Percentiles rank a stretch among this genome's conserved stretches.
These are phyloP conservation scores for Cochlearia excelsa DNA, from an alignment of 345 rosid genomes.

Conservation along the genomic window DNA sequence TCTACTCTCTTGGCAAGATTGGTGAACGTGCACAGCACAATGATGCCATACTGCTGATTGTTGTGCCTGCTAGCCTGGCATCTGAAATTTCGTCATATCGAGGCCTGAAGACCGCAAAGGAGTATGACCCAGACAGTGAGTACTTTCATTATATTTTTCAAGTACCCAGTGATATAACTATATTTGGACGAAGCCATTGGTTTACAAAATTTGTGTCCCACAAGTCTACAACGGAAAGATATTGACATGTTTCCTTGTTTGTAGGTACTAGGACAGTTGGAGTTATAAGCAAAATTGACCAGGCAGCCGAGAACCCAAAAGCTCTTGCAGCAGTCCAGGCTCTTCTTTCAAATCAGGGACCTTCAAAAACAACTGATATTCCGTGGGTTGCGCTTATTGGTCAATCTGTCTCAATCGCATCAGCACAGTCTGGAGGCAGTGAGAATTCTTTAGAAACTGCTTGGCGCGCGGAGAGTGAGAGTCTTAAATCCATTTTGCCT, in stretches of 20 bases:
- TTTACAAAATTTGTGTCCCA: too few relatives aligned
- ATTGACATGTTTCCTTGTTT: constrained; percentile 13
- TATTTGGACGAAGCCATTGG: constrained; percentile 9
- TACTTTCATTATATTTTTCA: constrained; percentile 23
- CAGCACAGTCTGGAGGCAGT: constrained; percentile 72
- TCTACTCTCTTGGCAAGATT: constrained; percentile 40
- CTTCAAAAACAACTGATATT: constrained; percentile 85
- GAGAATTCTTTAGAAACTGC: constrained; percentile 97
- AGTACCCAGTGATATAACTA: constrained; percentile 9
- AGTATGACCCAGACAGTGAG: constrained; percentile 81
- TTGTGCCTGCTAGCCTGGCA: constrained; percentile 83
- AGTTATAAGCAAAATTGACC: constrained; percentile 93
- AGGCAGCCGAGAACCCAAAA: constrained; percentile 81
- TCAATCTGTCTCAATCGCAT: constrained; percentile 86
- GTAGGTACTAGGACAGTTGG: constrained; percentile 95
- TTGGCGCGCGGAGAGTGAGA: constrained; percentile 99
- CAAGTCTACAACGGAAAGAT: too few relatives aligned
- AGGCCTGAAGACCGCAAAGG: constrained; percentile 85
- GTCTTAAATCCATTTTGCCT: constrained; percentile 68
- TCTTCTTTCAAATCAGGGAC: constrained; percentile 87
- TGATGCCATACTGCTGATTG: constrained; percentile 82
- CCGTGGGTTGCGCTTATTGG: constrained; percentile 99
- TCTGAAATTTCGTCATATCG: constrained; percentile 84
- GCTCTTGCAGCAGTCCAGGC: constrained; percentile 98
- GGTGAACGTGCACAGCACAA: constrained; percentile 77